Conservation (phyloP, 768 basidiomycete species). For the Cyathus striatus region DNA sequence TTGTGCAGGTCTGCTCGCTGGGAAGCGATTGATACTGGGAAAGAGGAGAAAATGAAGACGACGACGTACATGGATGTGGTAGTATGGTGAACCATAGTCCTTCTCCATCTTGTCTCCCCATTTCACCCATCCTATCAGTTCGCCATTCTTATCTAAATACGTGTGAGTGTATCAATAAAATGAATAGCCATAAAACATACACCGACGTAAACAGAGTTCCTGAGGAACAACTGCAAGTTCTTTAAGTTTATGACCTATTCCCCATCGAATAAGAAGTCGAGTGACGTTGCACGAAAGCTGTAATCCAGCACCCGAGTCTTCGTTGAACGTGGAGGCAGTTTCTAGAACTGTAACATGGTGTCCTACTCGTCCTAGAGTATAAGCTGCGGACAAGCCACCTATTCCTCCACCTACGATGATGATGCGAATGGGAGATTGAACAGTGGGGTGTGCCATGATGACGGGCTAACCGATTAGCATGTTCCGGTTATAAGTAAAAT, state of each 20-base stretch:
- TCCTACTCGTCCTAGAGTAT: constrained; percentile 38
- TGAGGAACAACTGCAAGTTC: constrained; percentile 32
- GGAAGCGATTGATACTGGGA: constrained; percentile 10
- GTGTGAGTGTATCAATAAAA: constrained; percentile 12
- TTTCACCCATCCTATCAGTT: constrained; percentile 22
- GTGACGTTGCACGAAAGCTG: constrained; percentile 34
- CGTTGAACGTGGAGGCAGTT: constrained; percentile 27
- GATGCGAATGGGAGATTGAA: constrained; percentile 14
- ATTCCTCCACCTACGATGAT: constrained; percentile 47
- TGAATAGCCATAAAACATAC: constrained; percentile 14
- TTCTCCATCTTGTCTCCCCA: constrained; percentile 22
- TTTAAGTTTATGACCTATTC: constrained; percentile 35
- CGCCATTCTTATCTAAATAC: constrained; percentile 20
- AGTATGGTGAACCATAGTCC: constrained; percentile 27
- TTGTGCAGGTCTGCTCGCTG: constrained; percentile 47
- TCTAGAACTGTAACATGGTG: constrained; percentile 47
- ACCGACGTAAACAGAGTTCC: constrained; percentile 36
- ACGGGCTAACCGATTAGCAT: neutral
- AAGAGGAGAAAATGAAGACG: constrained; percentile 11
- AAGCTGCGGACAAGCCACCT: constrained; percentile 43
- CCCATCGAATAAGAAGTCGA: constrained; percentile 45
- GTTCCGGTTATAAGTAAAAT: neutral
- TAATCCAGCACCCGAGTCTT: constrained; percentile 50
- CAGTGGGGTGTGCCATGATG: neutral
- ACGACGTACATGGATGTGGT: constrained; percentile 26